phyloP scores from a whole-genome alignment of 2,329 filamentous ascomycete genomes.

The Zasmidium angulare region DNA sequence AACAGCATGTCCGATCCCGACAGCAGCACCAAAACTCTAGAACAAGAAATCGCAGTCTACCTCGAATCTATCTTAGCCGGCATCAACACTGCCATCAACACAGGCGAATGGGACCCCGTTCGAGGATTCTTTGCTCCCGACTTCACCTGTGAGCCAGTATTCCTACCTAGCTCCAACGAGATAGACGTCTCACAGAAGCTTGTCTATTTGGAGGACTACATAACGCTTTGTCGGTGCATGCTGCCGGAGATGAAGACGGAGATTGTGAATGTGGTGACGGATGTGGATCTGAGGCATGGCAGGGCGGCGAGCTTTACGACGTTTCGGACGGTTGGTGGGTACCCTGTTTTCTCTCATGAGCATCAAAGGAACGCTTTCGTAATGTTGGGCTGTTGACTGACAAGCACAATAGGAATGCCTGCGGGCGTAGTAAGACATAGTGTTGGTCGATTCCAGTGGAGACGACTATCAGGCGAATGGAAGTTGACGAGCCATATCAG shows the following conservation, averaged over 20 bases:
- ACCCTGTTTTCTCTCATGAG: too few species aligned
- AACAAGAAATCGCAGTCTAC: neutral
- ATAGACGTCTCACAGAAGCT: neutral
- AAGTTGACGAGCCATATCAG: neutral
- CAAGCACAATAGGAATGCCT: neutral
- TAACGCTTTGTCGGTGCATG: neutral
- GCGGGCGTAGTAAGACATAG: neutral
- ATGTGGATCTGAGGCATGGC: neutral
- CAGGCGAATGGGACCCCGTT: neutral
- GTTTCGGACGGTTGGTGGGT: neutral
- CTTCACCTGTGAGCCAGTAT: neutral
- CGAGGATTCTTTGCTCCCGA: neutral
- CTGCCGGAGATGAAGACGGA: neutral
- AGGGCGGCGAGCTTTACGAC: neutral
- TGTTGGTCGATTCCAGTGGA: neutral
- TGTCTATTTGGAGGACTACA: neutral
- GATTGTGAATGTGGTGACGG: neutral
- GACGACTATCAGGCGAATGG: neutral
- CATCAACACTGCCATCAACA: neutral
- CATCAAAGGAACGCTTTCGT: neutral
- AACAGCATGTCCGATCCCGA: neutral
- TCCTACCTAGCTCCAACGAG: neutral
- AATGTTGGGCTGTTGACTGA: neutral
- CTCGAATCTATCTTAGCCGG: neutral
- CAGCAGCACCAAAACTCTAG: neutral